These are phyloP conservation scores for Microglena sp. DNA, from an alignment of 139 green algal species.

Conservation along the genomic window DNA sequence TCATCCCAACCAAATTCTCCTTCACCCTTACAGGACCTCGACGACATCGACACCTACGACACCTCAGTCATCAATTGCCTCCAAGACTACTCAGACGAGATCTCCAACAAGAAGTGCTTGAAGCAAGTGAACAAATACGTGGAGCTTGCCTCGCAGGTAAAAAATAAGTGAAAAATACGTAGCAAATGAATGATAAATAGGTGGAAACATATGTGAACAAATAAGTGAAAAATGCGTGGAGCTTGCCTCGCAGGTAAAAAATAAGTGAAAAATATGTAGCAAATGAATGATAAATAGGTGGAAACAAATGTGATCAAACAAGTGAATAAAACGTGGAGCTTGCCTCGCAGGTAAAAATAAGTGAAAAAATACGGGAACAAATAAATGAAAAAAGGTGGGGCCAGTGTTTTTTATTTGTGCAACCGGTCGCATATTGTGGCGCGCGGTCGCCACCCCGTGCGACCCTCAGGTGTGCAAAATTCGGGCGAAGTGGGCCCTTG, in stretches of 20 bases:
- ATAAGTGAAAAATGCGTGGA: constrained; percentile 11
- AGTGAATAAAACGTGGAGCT: constrained; percentile 10
- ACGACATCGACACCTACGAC: constrained; percentile 33
- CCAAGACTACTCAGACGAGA: constrained; percentile 34
- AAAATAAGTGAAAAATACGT: no score
- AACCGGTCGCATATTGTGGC: no score
- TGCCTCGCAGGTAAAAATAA: constrained; percentile 8
- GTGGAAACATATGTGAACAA: constrained; percentile 24
- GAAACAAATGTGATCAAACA: constrained; percentile 19
- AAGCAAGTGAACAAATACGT: constrained; percentile 22
- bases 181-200: constrained; percentile 52
- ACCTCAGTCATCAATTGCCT: constrained; percentile 42
- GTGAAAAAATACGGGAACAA: no score
- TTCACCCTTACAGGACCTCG: constrained; percentile 22
- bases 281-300: constrained; percentile 51
- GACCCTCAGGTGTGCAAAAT: no score
- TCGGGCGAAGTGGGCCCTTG: no score
- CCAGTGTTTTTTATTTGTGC: no score
- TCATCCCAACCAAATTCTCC: no score
- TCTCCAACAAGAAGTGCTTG: constrained; percentile 34
- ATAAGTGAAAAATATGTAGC: no score
- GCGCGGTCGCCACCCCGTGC: no score
- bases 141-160: not conserved
- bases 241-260: constrained; percentile 1
- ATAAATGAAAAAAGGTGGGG: constrained; percentile 53